Evolutionary conservation across 129 eudicot species (phyloP), one percentile per base, ranked within the genome.

Genomic region (Erigeron canadensis): DNA sequence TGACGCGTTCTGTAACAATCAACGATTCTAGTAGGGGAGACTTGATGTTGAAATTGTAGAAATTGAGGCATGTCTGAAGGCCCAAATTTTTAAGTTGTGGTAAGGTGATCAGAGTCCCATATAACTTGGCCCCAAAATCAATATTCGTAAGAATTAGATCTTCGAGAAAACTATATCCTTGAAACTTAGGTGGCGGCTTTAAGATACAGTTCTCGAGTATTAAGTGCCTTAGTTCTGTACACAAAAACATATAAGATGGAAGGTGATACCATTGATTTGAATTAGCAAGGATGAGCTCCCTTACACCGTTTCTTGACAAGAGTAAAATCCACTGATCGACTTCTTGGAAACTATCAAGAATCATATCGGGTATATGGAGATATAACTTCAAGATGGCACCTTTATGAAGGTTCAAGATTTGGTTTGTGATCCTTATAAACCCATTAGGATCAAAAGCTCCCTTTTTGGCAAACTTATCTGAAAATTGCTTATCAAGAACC

Each of bases 321-420:
- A 69, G 22, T 37, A 43, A 28, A 19, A 68, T 60, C 80, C 70
- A 67, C 34, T 58, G 51, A 76, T 67, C 54, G 5, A 67, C 41
- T 61, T 76, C 80, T 28, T 8, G 51, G 54, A 37, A 56, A 40
- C 40, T 58, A 67, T 76, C 75, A 17, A n/a, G 23, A 58, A 0
- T 0, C 0, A 76, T 57, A 0, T 37, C 17, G 39, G 80, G 80
- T 57, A 76, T 76, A 48, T 58, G 40, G 8, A 76, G 69, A 10
- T 0, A 1, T 11, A 76, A 13, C 23, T 59, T 76, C 10, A 12
- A 69, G 38, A 76, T 45, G 8, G 67, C 69, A 19, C 80, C 80
- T 4, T 19, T 18, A 53, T 67, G 74, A 66, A 54, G 40, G 56
- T 55, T 3, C 21, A 75, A 6, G 8, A 75, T 6, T n/a, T 75